Percentiles rank a stretch among this genome's conserved stretches.
Evolutionary conservation across 106 monocot genomes (phyloP).

Genomic region (Platanthera zijinensis): DNA sequence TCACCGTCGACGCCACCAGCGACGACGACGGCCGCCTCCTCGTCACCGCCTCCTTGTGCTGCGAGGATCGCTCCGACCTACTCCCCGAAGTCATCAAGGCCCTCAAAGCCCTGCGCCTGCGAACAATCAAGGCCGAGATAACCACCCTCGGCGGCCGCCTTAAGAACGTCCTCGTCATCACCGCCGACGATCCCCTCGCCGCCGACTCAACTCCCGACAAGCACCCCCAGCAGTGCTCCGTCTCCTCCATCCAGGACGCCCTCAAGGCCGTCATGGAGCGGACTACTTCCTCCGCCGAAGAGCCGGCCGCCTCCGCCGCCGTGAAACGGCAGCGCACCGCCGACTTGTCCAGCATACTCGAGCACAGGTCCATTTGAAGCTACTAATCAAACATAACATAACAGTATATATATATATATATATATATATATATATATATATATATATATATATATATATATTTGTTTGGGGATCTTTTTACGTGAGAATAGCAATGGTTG

Average conservation of each 20-base stretch:
- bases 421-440: background rate
- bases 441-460: background rate
- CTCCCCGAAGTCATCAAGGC: slow-evolving; percentile 76
- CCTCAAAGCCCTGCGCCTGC: slow-evolving; percentile 51
- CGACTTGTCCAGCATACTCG: slow-evolving; percentile 2
- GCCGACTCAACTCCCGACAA: background rate
- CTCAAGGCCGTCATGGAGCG: slow-evolving; percentile 74
- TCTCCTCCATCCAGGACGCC: slow-evolving; percentile 58
- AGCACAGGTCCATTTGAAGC: background rate
- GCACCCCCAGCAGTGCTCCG: slow-evolving; percentile 21
- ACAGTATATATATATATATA: background rate
- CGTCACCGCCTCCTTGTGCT: slow-evolving; percentile 76
- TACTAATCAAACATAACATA: background rate
- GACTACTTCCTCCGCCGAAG: slow-evolving; percentile 22
- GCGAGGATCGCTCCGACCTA: slow-evolving; percentile 76
- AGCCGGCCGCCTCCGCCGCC: slow-evolving; percentile 25
- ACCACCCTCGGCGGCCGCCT: slow-evolving; percentile 83
- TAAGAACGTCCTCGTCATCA: slow-evolving; percentile 66
- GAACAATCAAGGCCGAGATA: slow-evolving; percentile 77
- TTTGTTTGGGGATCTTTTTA: background rate
- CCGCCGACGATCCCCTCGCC: slow-evolving; percentile 29
- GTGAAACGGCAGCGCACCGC: slow-evolving; percentile 73
- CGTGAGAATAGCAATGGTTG: background rate
- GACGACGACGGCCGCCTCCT: slow-evolving; percentile 64
- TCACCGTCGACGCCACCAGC: slow-evolving; percentile 55